Base-by-base conservation (phyloP, 2,329 filamentous ascomycete species). In the Ascochyta clinopodiicola region DNA sequence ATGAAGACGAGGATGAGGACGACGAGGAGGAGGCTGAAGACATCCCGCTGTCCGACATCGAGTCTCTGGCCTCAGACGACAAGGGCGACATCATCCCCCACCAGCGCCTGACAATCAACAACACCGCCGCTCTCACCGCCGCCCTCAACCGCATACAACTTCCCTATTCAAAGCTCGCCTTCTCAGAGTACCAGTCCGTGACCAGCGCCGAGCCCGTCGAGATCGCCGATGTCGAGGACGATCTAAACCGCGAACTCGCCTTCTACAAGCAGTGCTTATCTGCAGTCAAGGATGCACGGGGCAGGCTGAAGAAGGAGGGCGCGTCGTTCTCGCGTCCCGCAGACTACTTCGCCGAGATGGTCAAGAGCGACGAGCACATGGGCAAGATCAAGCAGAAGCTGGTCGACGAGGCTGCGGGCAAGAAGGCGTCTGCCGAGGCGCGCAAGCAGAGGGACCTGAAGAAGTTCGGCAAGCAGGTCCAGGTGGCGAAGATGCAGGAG, bases 281-380 rank as follows among this genome's bases (percentile, higher is more conserved):
- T 32, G 92, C 92, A 1, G 92, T 89, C 4, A 85, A 88, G 62
- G 80, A 86, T 57, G 95, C 86, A 2, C 89, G 94, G 51, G 76
- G 80, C n/a, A 80, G 88, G 59, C 83, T 99, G 22, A 89, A 90
- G 72, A 88, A 89, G 61, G 94, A 97, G 76, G 89, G 89, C 8
- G 84, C 94, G 0, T 86, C 90, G 6, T 99, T 99, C 79, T 89
- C 91, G 25, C 86, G 95, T 9, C 95, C 95, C 3, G 88, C 86
- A 51, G 95, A 99, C 79, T 99, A 96, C 80, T 99, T 99, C 69
- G 95, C 95, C 39, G 95, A 99, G 82, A 99, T 98, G 93, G 88
- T 97, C 70, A 98, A 98, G 86, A 91, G 89, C 70, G 95, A 99
- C 74, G 94, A 96, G 69, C 95, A 97, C 77, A 99, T 99, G 95